These are phyloP conservation scores for Candida ficus DNA, from an alignment of 805 yeast genomes.

Conservation along the genomic window DNA sequence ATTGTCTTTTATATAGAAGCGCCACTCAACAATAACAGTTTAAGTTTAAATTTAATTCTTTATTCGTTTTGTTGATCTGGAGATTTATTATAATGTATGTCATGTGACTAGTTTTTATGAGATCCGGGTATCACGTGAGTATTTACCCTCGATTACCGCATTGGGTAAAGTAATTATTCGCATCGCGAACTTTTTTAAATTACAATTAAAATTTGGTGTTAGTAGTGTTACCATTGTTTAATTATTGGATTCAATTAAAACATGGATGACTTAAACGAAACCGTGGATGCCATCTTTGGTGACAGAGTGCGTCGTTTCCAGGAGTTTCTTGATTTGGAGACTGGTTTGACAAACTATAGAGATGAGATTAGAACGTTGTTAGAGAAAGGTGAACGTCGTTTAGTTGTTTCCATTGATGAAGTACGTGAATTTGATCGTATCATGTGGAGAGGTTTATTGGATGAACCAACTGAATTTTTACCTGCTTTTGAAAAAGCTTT, in stretches of 20 bases:
- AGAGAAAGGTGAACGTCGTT: slow-evolving; percentile 56
- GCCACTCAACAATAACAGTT: neutral
- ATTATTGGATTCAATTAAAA: no score
- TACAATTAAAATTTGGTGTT: no score
- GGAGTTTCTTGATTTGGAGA: slow-evolving; percentile 70
- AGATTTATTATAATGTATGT: no score
- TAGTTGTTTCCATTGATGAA: slow-evolving; percentile 79
- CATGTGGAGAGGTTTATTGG: slow-evolving; percentile 71
- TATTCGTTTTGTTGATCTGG: no score
- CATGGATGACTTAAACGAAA: slow-evolving; percentile 24
- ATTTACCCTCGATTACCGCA: slow-evolving; percentile 2
- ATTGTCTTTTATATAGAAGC: no score
- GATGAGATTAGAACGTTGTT: slow-evolving; percentile 72
- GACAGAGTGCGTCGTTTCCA: slow-evolving; percentile 87
- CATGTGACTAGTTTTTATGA: no score
- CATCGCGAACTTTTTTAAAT: no score
- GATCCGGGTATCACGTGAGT: neutral
- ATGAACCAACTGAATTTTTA: slow-evolving; percentile 74
- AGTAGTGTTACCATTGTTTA: no score
- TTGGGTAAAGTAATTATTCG: slow-evolving; percentile 5
- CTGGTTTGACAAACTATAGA: slow-evolving; percentile 54
- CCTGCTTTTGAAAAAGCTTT: slow-evolving; percentile 90
- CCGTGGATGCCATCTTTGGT: slow-evolving; percentile 47
- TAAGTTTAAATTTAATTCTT: no score
- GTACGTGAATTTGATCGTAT: slow-evolving; percentile 75